Evolutionary conservation across 2,329 filamentous ascomycete genomes (phyloP), one percentile per base, ranked within the genome.

Genomic region (Fusarium anthophilum): DNA sequence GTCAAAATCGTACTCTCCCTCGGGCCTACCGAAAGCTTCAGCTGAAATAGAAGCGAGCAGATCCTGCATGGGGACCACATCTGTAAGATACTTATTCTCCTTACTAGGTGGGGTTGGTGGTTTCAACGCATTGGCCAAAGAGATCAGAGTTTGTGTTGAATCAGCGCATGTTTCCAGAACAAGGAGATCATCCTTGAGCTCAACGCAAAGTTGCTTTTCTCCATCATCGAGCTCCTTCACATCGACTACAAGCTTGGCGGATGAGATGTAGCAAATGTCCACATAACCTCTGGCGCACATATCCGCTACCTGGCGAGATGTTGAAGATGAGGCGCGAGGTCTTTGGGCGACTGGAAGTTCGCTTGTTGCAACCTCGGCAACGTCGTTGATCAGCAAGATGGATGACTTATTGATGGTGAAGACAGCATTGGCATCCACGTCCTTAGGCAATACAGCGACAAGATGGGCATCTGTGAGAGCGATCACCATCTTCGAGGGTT

Each of bases 151-250:
- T 81, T 98, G 95, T 0, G 95, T 98, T 4, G 96, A 99, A 82
- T 99, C 96, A 37, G 96, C 96, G 78, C 97, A 99, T 2, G 95
- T 97, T 82, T 99, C 96, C 12, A 99, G 84, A 39, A 99, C 92
- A 60, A 99, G 87, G 3, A 99, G 87, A 73, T 97, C 93, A 78
- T 98, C 95, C 69, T 91, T 91, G 53, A 98, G 85, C 72, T 97
- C 94, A 3, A 98, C 87, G 75, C 96, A 92, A 20, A 98, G 82
- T 45, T 90, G 89, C 72, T 91, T 92, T 37, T 91, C 87, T 2
- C 87, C 89, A 41, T 91, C 88, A 9, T 74, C 62, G 4, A 85
- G 85, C 6, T 86, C 86, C 28, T 86, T 83, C 18, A 95, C 85
- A 53, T 90, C 89, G 6, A 96, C 86, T 6, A 85, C 84, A 2